phyloP scores from a whole-genome alignment of 1,284 basidiomycete genomes.

The Tilletiaria anomala region DNA sequence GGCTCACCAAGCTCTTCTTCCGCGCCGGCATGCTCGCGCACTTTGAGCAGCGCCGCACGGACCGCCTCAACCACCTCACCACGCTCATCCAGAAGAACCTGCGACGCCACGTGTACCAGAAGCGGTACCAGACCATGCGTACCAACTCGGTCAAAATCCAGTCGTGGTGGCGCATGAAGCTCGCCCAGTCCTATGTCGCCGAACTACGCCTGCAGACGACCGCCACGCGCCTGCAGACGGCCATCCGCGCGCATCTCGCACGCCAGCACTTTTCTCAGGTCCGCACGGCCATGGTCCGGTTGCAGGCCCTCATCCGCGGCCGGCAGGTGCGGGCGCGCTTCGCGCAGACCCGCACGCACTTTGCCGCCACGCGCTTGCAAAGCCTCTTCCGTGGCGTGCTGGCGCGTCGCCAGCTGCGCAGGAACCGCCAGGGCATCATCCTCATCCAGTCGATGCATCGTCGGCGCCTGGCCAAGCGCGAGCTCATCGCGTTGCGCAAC shows the following conservation, averaged over 20 bases:
- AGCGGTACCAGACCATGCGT: constrained; percentile 62
- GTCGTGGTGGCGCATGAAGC: not conserved
- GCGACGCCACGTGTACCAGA: constrained; percentile 66
- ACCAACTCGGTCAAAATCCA: constrained; percentile 53
- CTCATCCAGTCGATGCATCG: constrained; percentile 84
- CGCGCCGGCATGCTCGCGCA: constrained; percentile 97
- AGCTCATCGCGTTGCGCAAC: constrained; percentile 65
- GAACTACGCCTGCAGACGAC: constrained; percentile 55
- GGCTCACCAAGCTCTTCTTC: constrained; percentile 98
- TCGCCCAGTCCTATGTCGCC: constrained; percentile 48
- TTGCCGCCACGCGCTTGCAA: constrained; percentile 65
- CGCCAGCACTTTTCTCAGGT: constrained; percentile 52
- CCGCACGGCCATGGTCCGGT: constrained; percentile 52
- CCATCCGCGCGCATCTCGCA: not conserved
- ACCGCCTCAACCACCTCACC: constrained; percentile 74
- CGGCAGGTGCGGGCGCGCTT: constrained; percentile 57
- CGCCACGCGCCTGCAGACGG: not conserved
- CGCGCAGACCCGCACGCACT: constrained; percentile 49
- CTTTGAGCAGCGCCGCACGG: constrained; percentile 75
- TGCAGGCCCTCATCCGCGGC: constrained; percentile 76
- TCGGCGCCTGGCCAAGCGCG: constrained; percentile 62
- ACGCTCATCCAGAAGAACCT: constrained; percentile 97
- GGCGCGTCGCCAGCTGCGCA: constrained; percentile 51
- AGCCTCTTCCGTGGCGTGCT: constrained; percentile 69
- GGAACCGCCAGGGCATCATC: constrained; percentile 60